A percentile compares a stretch with the other conserved stretches of the same genome.
Conservation (phyloP, 768 basidiomycete genomes). For the Auricularia heimuer region DNA sequence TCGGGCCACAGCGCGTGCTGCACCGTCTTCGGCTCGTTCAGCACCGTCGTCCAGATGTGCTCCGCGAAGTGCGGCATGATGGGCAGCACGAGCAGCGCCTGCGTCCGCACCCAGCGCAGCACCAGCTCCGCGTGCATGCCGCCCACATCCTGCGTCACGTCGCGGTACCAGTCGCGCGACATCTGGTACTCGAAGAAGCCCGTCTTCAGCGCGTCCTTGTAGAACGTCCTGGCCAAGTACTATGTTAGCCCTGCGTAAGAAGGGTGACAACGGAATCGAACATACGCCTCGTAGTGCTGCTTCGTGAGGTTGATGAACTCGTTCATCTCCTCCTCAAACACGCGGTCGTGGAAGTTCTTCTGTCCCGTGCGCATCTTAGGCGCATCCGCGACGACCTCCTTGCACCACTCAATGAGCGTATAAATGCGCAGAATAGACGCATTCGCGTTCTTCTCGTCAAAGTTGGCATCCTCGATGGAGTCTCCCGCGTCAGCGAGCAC, state of each 20-base stretch:
- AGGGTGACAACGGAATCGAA: slow-evolving; percentile 7
- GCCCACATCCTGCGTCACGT: slow-evolving; percentile 67
- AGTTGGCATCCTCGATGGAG: slow-evolving; percentile 96
- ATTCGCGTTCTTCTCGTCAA: slow-evolving; percentile 96
- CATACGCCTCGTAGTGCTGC: slow-evolving; percentile 72
- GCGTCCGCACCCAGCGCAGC: slow-evolving; percentile 69
- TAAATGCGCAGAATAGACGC: slow-evolving; percentile 90
- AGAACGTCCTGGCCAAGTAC: slow-evolving; percentile 57
- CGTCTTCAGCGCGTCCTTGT: slow-evolving; percentile 90
- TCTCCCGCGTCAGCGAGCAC: slow-evolving; percentile 94
- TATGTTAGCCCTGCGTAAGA: not conserved
- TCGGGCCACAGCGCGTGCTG: slow-evolving; percentile 83
- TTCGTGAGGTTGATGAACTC: slow-evolving; percentile 76
- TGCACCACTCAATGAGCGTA: slow-evolving; percentile 85
- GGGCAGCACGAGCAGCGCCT: slow-evolving; percentile 74
- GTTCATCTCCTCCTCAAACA: slow-evolving; percentile 89
- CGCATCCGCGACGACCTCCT: slow-evolving; percentile 51
- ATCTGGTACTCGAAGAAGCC: slow-evolving; percentile 95
- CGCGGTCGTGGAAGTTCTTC: slow-evolving; percentile 71
- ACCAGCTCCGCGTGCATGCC: slow-evolving; percentile 91
- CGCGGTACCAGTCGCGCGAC: slow-evolving; percentile 91
- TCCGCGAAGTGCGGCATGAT: slow-evolving; percentile 93
- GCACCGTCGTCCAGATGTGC: slow-evolving; percentile 71
- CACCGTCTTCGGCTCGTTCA: slow-evolving; percentile 64
- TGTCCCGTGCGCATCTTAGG: slow-evolving; percentile 64